Percentiles rank a stretch among this genome's conserved stretches.
Conservation (phyloP, 495 filamentous ascomycete species). For the Annulohypoxylon stygium region DNA sequence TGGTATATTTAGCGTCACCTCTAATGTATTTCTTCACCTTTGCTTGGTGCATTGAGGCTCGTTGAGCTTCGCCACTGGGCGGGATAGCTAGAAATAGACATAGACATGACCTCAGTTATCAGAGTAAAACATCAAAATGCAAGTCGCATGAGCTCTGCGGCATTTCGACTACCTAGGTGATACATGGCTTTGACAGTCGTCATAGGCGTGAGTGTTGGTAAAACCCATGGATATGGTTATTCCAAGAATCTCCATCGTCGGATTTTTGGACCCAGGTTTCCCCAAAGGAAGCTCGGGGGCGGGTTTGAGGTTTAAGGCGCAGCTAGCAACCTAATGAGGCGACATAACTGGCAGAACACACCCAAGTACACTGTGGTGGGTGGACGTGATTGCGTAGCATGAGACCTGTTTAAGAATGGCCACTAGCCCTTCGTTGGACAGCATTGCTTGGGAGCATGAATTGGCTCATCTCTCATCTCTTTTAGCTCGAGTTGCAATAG, state of each 20-base stretch:
- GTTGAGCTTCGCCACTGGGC: constrained; percentile 47
- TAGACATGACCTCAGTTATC: not conserved
- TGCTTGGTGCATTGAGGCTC: constrained; percentile 36
- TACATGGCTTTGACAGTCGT: constrained; percentile 22
- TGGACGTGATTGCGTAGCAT: constrained; percentile 35
- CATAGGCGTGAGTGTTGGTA: constrained; percentile 11
- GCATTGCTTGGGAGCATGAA: constrained; percentile 36
- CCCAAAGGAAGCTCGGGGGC: constrained; percentile 36
- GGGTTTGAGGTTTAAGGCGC: constrained; percentile 43
- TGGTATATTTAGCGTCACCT: constrained; percentile 52
- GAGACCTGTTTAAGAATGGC: constrained; percentile 34
- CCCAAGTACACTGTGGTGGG: constrained; percentile 14
- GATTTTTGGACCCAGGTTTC: constrained; percentile 31
- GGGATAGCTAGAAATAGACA: constrained; percentile 30
- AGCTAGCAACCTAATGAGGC: constrained; percentile 34
- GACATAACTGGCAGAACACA: constrained; percentile 21
- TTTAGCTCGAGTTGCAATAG: not conserved
- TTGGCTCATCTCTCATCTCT: constrained; percentile 2
- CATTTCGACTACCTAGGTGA: constrained; percentile 10
- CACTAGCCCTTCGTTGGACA: constrained; percentile 35
- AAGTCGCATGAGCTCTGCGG: constrained; percentile 25
- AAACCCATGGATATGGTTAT: constrained; percentile 30
- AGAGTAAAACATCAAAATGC: not conserved
- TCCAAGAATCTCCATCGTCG: constrained; percentile 12
- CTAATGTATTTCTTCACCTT: constrained; percentile 18